A percentile compares a stretch with the other conserved stretches of the same genome.
phyloP scores from a whole-genome alignment of 2,329 filamentous ascomycete species.

The Colletotrichum tabaci region DNA sequence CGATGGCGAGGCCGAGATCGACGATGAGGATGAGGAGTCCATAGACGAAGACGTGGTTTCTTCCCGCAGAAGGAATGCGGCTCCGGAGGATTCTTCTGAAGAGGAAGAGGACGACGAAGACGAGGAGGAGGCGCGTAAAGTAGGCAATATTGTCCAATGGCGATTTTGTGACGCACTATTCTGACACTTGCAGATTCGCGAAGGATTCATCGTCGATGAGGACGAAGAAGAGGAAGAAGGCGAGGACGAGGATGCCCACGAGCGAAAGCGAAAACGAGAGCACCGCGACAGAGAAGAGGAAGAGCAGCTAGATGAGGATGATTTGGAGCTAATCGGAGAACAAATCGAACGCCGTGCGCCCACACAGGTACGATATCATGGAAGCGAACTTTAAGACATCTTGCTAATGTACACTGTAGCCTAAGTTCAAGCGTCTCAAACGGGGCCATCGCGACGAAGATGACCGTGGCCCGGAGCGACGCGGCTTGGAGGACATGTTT shows the following conservation, averaged over 20 bases:
- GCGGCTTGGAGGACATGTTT: conserved; percentile 92
- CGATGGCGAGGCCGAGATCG: conserved; percentile 87
- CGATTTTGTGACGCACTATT: conserved; percentile 39
- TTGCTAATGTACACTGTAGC: conserved; percentile 62
- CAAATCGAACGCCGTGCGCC: conserved; percentile 79
- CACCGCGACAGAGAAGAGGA: conserved; percentile 84
- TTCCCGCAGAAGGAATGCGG: conserved; percentile 55
- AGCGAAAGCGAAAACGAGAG: conserved; percentile 82
- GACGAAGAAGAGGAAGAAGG: conserved; percentile 83
- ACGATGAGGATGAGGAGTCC: conserved; percentile 87
- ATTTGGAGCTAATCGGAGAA: conserved; percentile 94
- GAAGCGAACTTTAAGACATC: background rate
- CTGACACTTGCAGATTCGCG: conserved; percentile 75
- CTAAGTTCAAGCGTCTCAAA: conserved; percentile 97
- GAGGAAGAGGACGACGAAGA: conserved; percentile 95
- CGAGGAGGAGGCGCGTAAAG: conserved; percentile 84
- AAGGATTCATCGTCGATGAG: conserved; percentile 97
- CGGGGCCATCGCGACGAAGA: conserved; percentile 86
- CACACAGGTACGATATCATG: conserved; percentile 74
- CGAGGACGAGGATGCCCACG: conserved; percentile 68
- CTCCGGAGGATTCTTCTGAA: conserved; percentile 87
- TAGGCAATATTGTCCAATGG: conserved; percentile 57
- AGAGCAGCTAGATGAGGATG: conserved; percentile 94
- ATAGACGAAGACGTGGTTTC: conserved; percentile 82
- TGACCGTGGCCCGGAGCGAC: conserved; percentile 74